Evolutionary conservation across 768 basidiomycete species (phyloP).

Genomic region (Suillus discolor): DNA sequence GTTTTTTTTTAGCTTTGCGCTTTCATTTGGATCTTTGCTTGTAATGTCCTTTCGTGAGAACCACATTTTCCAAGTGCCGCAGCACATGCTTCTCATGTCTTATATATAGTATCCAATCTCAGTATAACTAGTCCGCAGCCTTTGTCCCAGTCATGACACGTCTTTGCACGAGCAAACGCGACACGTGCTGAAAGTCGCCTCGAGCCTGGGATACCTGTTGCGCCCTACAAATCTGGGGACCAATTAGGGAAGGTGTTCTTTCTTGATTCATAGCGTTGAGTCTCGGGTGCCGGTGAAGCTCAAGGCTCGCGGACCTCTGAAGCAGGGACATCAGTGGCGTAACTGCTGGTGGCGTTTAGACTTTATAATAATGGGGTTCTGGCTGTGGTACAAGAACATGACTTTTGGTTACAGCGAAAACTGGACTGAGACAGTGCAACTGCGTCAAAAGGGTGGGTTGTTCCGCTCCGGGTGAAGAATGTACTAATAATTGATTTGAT

Average conservation of each 20-base stretch:
- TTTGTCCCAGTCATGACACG: background rate
- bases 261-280: background rate
- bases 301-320: background rate
- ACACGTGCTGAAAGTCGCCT: too few relatives aligned
- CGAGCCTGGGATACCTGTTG: too few relatives aligned
- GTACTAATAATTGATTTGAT: background rate
- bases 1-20: too few relatives aligned
- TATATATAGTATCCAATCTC: too few relatives aligned
- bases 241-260: too few relatives aligned
- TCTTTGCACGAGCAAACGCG: background rate
- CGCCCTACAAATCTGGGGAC: too few relatives aligned
- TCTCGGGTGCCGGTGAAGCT: background rate
- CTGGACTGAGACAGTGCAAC: too few relatives aligned
- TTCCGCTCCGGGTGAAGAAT: background rate
- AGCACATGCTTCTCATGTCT: too few relatives aligned
- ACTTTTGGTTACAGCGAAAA: background rate
- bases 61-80: too few relatives aligned
- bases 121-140: too few relatives aligned
- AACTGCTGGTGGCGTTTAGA: background rate
- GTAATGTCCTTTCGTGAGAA: too few relatives aligned
- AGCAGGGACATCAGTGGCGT: background rate
- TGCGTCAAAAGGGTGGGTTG: background rate
- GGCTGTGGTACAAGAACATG: background rate
- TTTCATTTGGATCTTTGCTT: too few relatives aligned
- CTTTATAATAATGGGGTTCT: background rate